Conservation (phyloP, 108 stramenopile species). For the Asterionellopsis glacialis region DNA sequence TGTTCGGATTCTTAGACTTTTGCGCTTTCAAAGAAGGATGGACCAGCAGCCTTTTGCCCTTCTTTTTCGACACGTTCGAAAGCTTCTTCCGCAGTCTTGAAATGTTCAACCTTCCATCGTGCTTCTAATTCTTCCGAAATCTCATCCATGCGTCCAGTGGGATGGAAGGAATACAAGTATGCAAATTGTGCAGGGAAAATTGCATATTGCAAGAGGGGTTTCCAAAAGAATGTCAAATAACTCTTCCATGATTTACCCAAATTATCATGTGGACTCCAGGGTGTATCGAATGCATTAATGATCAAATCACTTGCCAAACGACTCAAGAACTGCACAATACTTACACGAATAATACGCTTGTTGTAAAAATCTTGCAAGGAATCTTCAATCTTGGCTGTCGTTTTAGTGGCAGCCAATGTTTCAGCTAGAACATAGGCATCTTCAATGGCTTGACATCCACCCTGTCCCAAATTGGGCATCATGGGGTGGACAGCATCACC, state of each 20-base stretch:
- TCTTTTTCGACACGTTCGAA: constrained; percentile 56
- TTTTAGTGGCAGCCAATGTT: constrained; percentile 66
- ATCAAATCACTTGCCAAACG: constrained; percentile 93
- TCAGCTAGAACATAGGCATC: constrained; percentile 93
- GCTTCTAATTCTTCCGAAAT: constrained; percentile 56
- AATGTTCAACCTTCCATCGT: constrained; percentile 64
- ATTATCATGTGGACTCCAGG: constrained; percentile 86
- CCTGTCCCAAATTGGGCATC: constrained; percentile 98
- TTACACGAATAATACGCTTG: constrained; percentile 85
- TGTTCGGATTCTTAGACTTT: too few relatives aligned
- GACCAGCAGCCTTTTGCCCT: constrained; percentile 47
- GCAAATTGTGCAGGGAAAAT: constrained; percentile 91
- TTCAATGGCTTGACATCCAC: constrained; percentile 96
- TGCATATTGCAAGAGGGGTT: constrained; percentile 80
- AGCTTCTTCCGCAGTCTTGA: constrained; percentile 60
- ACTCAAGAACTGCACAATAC: constrained; percentile 86
- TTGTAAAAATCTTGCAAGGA: constrained; percentile 87
- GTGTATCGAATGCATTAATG: constrained; percentile 93
- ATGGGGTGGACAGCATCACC: constrained; percentile 95
- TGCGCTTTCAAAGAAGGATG: constrained; percentile 78
- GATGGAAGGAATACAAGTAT: constrained; percentile 83
- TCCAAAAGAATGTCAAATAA: constrained; percentile 92
- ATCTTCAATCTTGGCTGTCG: constrained; percentile 62
- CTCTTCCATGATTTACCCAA: constrained; percentile 86
- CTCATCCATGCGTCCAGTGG: constrained; percentile 78